Base-by-base conservation (phyloP, 805 yeast species). In the Yamadazyma olivae region DNA sequence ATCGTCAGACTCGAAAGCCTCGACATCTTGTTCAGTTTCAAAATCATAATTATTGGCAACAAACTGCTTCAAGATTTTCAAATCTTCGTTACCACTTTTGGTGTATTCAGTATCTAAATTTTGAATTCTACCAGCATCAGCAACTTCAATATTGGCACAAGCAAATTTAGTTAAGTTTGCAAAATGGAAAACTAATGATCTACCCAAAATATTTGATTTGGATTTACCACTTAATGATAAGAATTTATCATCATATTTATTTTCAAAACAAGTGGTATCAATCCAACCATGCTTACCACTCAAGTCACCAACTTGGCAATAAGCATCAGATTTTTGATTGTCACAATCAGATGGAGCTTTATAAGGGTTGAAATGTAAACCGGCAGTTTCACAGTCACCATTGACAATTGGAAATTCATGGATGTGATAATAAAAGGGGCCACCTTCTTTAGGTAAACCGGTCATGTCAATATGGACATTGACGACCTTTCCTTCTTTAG, bases 221-320 rank as follows among this genome's bases (percentile, higher is more conserved):
- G 77, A 68, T 32, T 59, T 56, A 24, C 74, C 73, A 49, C 79
- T 70, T 55, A 83, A 70, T 0, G 89, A 79, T 36, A 83, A 56
- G 55, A 71, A 83, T 5, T 81, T 82, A 51, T 83, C 90, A 40
- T 68, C 60, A 54, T 79, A 83, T 40, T 69, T 67, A 19, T 77
- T 64, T 56, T 80, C 82, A 56, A 75, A 80, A 53, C 87, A 81
- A 9, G 86, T 81, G 15, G 85, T 71, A 52, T 81, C 72, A 50
- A 83, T 79, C 61, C 63, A 72, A 9, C 91, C 91, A 57, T 83
- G 89, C 55, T 82, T 83, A 29, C 91, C 91, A 23, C 85, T 75
- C 48, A 83, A 74, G 52, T 83, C 90, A 39, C 91, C 91, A 27
- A 82, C 75, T 57, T 79, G 79, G 54, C 88, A 83, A 23, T 55